Percentiles rank a stretch among this genome's conserved stretches.
Conservation (phyloP, 2,329 filamentous ascomycete genomes). For the Arthrobotrys megalospora region DNA sequence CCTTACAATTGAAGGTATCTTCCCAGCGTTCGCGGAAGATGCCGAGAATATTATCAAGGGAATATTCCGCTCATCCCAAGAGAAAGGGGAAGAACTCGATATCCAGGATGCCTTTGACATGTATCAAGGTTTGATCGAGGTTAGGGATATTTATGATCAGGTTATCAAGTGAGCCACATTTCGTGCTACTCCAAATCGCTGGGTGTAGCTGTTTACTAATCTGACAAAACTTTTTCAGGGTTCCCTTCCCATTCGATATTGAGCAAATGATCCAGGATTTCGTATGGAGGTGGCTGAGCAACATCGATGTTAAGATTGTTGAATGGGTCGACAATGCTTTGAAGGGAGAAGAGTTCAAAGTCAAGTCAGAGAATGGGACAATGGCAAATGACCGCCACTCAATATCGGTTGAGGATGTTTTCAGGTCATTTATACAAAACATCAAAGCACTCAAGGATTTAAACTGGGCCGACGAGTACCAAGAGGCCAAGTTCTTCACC, state of each 20-base stretch:
- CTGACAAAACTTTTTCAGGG: slow-evolving; percentile 61
- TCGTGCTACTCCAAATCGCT: not conserved
- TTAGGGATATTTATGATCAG: slow-evolving; percentile 83
- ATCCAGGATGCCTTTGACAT: slow-evolving; percentile 94
- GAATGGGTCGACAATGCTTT: slow-evolving; percentile 91
- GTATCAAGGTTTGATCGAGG: slow-evolving; percentile 88
- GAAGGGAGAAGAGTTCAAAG: slow-evolving; percentile 88
- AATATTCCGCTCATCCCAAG: slow-evolving; percentile 81
- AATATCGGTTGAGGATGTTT: slow-evolving; percentile 92
- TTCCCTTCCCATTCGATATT: slow-evolving; percentile 87
- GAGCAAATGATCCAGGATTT: slow-evolving; percentile 90
- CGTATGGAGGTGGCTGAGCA: slow-evolving; percentile 93
- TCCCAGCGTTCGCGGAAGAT: slow-evolving; percentile 92
- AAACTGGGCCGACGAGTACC: slow-evolving; percentile 92
- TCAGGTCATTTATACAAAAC: slow-evolving; percentile 92
- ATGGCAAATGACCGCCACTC: slow-evolving; percentile 77
- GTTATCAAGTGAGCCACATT: slow-evolving; percentile 67
- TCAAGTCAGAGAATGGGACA: slow-evolving; percentile 74
- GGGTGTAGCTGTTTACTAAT: not conserved
- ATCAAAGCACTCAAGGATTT: slow-evolving; percentile 88
- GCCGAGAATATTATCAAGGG: slow-evolving; percentile 85
- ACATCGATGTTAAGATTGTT: slow-evolving; percentile 83
- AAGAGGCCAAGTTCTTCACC: slow-evolving; percentile 98
- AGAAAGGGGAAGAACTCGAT: slow-evolving; percentile 80
- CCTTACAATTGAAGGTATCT: slow-evolving; percentile 80